phyloP scores from a whole-genome alignment of 352 stramenopile species.

The Pythium rhizo-oryzae region DNA sequence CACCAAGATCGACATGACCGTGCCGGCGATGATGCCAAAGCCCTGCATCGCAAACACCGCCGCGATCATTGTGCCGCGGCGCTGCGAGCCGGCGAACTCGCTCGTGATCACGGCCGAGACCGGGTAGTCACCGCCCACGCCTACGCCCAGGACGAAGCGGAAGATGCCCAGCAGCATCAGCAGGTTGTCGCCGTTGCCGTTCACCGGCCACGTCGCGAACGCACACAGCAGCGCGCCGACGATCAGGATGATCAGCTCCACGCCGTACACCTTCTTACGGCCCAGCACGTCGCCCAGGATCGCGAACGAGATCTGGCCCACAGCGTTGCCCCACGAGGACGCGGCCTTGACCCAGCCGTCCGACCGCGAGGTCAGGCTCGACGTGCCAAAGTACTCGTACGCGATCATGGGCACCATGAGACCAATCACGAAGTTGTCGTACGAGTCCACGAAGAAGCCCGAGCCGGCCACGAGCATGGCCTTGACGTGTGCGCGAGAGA shows the following conservation, averaged over 20 bases:
- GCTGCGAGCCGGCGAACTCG: slow-evolving; percentile 45
- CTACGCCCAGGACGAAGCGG: slow-evolving; percentile 54
- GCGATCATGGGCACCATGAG: slow-evolving; percentile 37
- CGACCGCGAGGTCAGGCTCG: slow-evolving; percentile 31
- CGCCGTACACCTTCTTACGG: slow-evolving; percentile 51
- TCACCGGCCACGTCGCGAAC: slow-evolving; percentile 41
- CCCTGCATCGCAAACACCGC: slow-evolving; percentile 55
- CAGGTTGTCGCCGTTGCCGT: slow-evolving; percentile 46
- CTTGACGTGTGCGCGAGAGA: slow-evolving; percentile 49
- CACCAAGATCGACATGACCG: slow-evolving; percentile 33
- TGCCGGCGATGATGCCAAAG: slow-evolving; percentile 44
- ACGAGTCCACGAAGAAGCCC: slow-evolving; percentile 60
- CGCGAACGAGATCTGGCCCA: slow-evolving; percentile 54
- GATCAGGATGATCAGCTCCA: slow-evolving; percentile 53
- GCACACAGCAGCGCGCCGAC: slow-evolving; percentile 24
- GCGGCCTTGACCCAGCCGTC: slow-evolving; percentile 51
- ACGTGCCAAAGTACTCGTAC: slow-evolving; percentile 53
- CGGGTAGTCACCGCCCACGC: slow-evolving; percentile 40
- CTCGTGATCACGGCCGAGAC: slow-evolving; percentile 56
- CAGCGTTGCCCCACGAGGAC: slow-evolving; percentile 29
- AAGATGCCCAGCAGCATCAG: slow-evolving; percentile 54
- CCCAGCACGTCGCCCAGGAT: slow-evolving; percentile 50
- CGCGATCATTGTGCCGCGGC: slow-evolving; percentile 50
- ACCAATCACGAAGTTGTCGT: slow-evolving; percentile 59
- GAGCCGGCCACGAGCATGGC: slow-evolving; percentile 43